These are phyloP conservation scores for Urochloa ruziziensis DNA, from an alignment of 176 grass and related monocot genomes.

Conservation along the genomic window DNA sequence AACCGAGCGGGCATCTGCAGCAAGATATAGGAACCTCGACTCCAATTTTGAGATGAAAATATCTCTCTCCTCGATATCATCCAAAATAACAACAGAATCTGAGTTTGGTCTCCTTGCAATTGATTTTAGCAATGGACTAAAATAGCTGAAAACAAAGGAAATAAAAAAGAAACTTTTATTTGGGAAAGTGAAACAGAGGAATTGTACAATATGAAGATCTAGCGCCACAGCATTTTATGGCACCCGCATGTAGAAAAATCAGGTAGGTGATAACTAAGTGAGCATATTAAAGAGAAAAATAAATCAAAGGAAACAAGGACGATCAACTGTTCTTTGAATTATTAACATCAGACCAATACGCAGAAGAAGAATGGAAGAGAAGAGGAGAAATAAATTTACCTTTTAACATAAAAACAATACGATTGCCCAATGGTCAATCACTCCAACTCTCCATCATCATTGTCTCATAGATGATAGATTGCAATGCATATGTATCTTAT, in stretches of 20 bases:
- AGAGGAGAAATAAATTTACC: background rate
- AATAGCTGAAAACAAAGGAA: conserved; percentile 61
- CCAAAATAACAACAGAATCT: conserved; percentile 49
- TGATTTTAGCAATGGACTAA: conserved; percentile 93
- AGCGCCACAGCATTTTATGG: background rate
- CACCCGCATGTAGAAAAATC: background rate
- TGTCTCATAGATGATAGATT: background rate
- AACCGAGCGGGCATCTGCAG: conserved; percentile 83
- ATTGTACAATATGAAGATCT: background rate
- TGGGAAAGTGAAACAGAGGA: background rate
- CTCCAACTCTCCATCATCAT: background rate
- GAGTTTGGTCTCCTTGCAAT: conserved; percentile 57
- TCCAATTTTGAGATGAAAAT: conserved; percentile 82
- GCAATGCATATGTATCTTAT: background rate
- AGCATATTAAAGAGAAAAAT: background rate
- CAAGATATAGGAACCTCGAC: conserved; percentile 93
- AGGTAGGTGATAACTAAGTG: background rate
- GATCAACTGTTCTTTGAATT: background rate
- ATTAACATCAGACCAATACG: background rate
- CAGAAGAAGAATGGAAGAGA: background rate
- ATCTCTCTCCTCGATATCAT: conserved; percentile 84
- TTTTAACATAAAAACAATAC: conserved; percentile 4
- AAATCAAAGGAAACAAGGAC: background rate
- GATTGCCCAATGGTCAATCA: background rate
- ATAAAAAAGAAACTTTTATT: conserved; percentile 4